Conservation (phyloP, 2,329 filamentous ascomycete species). For the Exophiala aquamarina region DNA sequence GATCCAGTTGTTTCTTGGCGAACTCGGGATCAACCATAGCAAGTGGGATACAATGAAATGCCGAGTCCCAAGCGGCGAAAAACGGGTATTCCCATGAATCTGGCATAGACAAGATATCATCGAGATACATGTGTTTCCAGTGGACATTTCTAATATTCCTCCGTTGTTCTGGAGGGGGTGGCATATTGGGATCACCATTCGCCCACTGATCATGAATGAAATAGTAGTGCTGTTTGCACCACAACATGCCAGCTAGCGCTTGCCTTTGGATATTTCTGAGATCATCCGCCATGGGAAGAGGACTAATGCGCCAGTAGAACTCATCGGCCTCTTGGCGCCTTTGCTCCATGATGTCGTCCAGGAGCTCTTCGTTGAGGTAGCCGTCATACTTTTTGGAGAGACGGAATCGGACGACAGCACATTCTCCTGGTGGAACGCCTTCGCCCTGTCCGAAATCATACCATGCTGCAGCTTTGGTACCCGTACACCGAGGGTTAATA, state of each 20-base stretch:
- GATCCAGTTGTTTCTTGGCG: slow-evolving; percentile 94
- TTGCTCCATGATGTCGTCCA: slow-evolving; percentile 86
- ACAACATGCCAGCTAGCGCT: slow-evolving; percentile 95
- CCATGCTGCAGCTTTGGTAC: slow-evolving; percentile 90
- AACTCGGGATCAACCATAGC: slow-evolving; percentile 98
- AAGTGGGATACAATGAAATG: slow-evolving; percentile 92
- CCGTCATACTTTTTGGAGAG: slow-evolving; percentile 72
- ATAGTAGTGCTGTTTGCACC: slow-evolving; percentile 96
- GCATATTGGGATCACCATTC: slow-evolving; percentile 85
- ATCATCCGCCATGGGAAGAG: slow-evolving; percentile 89
- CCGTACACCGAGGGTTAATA: slow-evolving; percentile 74
- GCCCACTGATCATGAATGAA: slow-evolving; percentile 99
- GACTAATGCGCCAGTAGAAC: slow-evolving; percentile 91
- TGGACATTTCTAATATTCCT: slow-evolving; percentile 81
- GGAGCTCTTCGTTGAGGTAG: slow-evolving; percentile 87
- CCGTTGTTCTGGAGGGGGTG: slow-evolving; percentile 76
- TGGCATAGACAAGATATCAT: slow-evolving; percentile 95
- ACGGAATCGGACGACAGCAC: slow-evolving; percentile 90
- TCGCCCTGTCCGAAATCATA: slow-evolving; percentile 88
- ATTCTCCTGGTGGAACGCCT: slow-evolving; percentile 85
- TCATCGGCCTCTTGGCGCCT: slow-evolving; percentile 89
- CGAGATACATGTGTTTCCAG: slow-evolving; percentile 93
- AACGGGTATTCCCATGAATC: slow-evolving; percentile 99
- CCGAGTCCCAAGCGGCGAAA: slow-evolving; percentile 95
- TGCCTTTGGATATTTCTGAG: slow-evolving; percentile 93